These are phyloP conservation scores for Emmonsiellopsis sp. DNA, from an alignment of 2,329 filamentous ascomycete genomes.

Conservation along the genomic window DNA sequence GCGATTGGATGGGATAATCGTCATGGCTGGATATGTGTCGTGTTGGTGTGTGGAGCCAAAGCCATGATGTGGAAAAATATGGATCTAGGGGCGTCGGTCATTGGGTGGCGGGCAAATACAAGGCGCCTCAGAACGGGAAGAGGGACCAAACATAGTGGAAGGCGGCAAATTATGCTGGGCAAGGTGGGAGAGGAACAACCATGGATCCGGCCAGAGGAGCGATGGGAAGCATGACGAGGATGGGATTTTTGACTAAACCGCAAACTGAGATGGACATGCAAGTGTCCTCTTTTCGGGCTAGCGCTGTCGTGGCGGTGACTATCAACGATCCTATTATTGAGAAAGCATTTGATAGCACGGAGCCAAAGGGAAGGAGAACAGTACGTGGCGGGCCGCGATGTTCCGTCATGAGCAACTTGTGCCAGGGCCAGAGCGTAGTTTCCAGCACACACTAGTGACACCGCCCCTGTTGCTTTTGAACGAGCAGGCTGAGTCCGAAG, in stretches of 20 bases:
- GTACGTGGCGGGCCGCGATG: slow-evolving; percentile 1
- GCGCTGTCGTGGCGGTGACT: background rate
- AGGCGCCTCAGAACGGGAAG: background rate
- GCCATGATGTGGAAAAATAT: background rate
- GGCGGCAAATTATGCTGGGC: background rate
- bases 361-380: background rate
- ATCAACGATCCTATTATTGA: slow-evolving; percentile 1
- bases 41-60: background rate
- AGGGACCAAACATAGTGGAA: background rate
- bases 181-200: background rate
- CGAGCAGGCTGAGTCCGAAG: background rate
- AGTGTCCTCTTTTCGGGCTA: background rate
- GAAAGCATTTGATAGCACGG: background rate
- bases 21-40: background rate
- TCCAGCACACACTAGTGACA: slow-evolving; percentile 3
- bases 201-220: background rate
- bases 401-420: background rate
- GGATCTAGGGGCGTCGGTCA: background rate
- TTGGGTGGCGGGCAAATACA: background rate
- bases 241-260: background rate
- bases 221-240: background rate
- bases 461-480: background rate
- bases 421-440: background rate
- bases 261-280: background rate
- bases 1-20: background rate